phyloP scores from a whole-genome alignment of 805 yeast genomes.

The Phaffomyces opuntiae region DNA sequence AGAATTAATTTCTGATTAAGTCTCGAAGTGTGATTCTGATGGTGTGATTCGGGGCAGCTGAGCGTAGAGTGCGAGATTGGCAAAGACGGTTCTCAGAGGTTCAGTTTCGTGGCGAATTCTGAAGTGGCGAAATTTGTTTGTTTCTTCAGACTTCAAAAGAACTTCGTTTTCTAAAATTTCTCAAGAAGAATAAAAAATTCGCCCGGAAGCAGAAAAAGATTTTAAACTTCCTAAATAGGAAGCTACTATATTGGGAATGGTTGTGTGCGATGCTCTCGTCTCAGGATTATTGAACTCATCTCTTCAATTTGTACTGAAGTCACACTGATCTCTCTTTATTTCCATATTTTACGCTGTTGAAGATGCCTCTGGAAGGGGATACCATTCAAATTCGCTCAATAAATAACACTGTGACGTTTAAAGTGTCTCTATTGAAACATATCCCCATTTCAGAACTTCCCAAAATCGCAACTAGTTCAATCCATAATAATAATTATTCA shows the following conservation, averaged over 20 bases:
- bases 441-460: conserved; percentile 10
- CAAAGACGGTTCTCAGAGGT: no score
- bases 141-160: no score
- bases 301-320: no score
- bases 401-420: not conserved
- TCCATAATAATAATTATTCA: conserved; percentile 8
- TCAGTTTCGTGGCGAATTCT: not conserved
- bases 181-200: not conserved
- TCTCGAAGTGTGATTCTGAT: no score
- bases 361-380: not conserved
- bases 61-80: no score
- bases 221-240: not conserved
- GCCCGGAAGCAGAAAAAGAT: not conserved
- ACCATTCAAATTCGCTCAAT: not conserved
- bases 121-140: not conserved
- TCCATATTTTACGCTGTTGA: not conserved
- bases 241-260: not conserved
- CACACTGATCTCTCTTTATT: no score
- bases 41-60: no score
- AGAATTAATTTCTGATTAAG: no score
- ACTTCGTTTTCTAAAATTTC: not conserved
- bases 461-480: conserved; percentile 8
- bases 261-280: not conserved
- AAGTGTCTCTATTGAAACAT: not conserved
- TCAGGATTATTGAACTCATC: no score